phyloP scores from a whole-genome alignment of 2,329 filamentous ascomycete genomes.

The Hortaea sp. region DNA sequence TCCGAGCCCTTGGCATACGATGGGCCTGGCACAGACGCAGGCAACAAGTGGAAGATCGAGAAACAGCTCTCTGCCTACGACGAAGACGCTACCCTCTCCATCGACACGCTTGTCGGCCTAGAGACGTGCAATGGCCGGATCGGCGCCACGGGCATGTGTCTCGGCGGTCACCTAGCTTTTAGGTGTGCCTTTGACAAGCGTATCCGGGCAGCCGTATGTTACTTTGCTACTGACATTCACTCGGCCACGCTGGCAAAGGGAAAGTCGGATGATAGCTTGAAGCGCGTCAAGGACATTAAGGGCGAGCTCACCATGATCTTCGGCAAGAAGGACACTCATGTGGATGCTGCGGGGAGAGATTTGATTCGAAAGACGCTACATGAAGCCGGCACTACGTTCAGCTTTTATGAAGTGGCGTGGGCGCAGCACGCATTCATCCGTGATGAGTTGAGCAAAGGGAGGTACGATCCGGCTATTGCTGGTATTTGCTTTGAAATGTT shows the following conservation, averaged over 20 bases:
- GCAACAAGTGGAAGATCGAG: constrained; percentile 75
- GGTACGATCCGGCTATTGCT: constrained; percentile 78
- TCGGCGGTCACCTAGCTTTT: constrained; percentile 79
- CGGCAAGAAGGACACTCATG: constrained; percentile 82
- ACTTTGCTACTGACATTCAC: constrained; percentile 91
- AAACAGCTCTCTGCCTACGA: constrained; percentile 80
- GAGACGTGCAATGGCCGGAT: constrained; percentile 61
- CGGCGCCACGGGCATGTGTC: constrained; percentile 68
- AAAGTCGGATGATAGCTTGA: constrained; percentile 53
- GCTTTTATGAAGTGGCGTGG: constrained; percentile 85
- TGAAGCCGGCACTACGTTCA: constrained; percentile 62
- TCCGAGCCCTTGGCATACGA: constrained; percentile 79
- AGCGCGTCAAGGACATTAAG: constrained; percentile 55
- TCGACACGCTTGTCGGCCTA: constrained; percentile 32
- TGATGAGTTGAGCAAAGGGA: constrained; percentile 80
- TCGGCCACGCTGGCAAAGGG: constrained; percentile 61
- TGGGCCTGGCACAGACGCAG: constrained; percentile 73
- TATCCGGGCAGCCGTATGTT: constrained; percentile 68
- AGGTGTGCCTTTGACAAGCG: constrained; percentile 64
- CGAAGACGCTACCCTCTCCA: constrained; percentile 38
- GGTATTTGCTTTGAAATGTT: constrained; percentile 88
- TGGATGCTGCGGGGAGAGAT: constrained; percentile 72
- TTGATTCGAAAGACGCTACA: constrained; percentile 73
- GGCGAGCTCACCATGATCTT: constrained; percentile 84
- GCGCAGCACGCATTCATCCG: constrained; percentile 92